Evolutionary conservation across 768 basidiomycete species (phyloP), one percentile per base, ranked within the genome.

Genomic region (Tephrocybe sp.): DNA sequence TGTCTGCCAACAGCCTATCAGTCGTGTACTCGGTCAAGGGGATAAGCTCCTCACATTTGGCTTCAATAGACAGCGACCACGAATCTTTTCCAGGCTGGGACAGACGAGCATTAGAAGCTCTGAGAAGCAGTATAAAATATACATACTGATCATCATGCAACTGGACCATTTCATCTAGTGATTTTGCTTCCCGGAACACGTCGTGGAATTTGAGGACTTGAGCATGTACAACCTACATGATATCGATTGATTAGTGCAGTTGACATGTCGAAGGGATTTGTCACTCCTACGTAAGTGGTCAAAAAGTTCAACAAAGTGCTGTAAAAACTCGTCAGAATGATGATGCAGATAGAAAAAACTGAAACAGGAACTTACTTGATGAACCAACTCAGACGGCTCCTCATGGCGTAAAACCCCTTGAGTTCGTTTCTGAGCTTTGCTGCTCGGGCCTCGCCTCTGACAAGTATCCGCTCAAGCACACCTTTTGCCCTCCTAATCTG

Each of bases 301-400:
- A 93, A 62, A 59, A 90, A 91, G 61, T 84, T 81, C 55, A 88
- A 69, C 1, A 63, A 45, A 9, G 58, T 59, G 32, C 62, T 63
- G 49, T 37, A 25, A 24, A 33, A 47, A 21, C 14, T 8, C 4
- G 39, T 53, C 14, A 51, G 33, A 28, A 23, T 11, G 15, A 1
- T 39, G 12, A 8, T 52, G 14, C 38, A 33, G 44, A 12, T 12
- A 18, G 28, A 26, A 38, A 15, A 24, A 21, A 28, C 6, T 26
- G 12, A 40, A 33, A 39, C 42, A 10, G 15, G 8, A n/a, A 76
- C 86, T 59, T 61, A 91, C 90, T 88, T 90, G 64, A 88, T 78
- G 58, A 92, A 88, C 91, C 91, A 93, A 51, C 86, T 86, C 52
- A 93, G 59, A 49, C 85, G 83, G 57, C 84, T 82, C 55, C 90